Evolutionary conservation across 129 eudicot genomes (phyloP), one percentile per base, ranked within the genome.

Genomic region (Pseudognaphalium luteoalbum): DNA sequence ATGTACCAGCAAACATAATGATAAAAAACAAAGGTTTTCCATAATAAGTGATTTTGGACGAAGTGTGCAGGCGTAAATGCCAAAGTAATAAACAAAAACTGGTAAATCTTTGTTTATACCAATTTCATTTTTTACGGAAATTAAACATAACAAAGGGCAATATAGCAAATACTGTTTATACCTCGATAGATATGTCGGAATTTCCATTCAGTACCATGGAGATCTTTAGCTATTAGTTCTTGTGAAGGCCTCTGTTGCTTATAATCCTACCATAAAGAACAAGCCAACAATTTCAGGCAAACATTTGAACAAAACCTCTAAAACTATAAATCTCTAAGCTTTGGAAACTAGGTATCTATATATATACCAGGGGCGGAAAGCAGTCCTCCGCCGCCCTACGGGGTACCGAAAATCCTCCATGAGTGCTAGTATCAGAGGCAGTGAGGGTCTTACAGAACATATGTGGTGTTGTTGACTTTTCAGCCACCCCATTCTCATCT

Each of bases 321-420:
- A 20, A n/a, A 22, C 16, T 17, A 12, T 33, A 22, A 68, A 62
- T 17, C 16, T 17, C 19, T 33, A 22, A 68, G 64, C 22, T 16
- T 61, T 6, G 21, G 37, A 30, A 35, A 66, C 42, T 21, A 14
- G 16, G 57, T 33, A 59, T 29, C 21, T 47, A 20, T n/a, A 7
- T 25, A 3, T 1, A 11, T 86, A 93, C 98, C 89, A 95, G 77
- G 11, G 99, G 92, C 34, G 97, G 96, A 74, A 95, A 95, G 88
- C 99, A 95, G 76, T 95, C 99, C 83, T 95, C 97, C 1, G 99
- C 97, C 52, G 99, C 99, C 35, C 99, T 84, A 42, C 99, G 94
- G 72, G 99, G 99, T 20, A 95, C 99, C 3, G 99, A 95, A 80
- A 95, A 95, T 21, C 99, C 99, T 15, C 99, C 99, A 80, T 95